Conservation (phyloP, 441 rosid genomes). For the Mallotus japonicus region DNA sequence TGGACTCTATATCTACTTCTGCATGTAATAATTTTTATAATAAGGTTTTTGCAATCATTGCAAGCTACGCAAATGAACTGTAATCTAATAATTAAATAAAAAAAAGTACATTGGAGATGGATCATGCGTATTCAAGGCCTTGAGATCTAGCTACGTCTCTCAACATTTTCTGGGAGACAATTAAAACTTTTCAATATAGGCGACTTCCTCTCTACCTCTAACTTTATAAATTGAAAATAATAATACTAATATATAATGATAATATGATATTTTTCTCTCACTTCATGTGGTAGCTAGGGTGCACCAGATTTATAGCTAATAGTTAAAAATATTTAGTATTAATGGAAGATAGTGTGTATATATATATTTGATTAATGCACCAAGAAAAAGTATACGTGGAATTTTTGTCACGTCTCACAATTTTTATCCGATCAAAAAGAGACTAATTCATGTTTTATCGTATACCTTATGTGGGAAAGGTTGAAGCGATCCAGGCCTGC, state of each 20-base stretch:
- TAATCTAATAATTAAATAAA: too few species aligned
- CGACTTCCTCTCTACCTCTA: background rate
- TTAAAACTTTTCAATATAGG: constrained; percentile 3
- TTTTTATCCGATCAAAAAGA: too few species aligned
- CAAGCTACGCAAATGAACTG: background rate
- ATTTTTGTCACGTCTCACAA: too few species aligned
- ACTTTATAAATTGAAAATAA: background rate
- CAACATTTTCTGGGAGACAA: background rate
- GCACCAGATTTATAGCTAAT: background rate
- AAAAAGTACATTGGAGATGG: background rate
- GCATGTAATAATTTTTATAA: too few species aligned
- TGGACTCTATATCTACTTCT: background rate
- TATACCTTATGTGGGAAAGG: too few species aligned
- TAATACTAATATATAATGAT: background rate
- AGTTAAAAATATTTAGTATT: too few species aligned
- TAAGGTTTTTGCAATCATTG: background rate
- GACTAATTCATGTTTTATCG: too few species aligned
- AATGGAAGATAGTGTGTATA: too few species aligned
- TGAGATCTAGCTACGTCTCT: too few species aligned
- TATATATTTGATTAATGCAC: too few species aligned
- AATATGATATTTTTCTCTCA: background rate
- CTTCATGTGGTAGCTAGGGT: constrained; percentile 7
- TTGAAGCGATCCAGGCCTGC: too few species aligned
- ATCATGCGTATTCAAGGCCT: background rate
- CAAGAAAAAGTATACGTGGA: too few species aligned